These are phyloP conservation scores for Jacaranda copaia DNA, from an alignment of 257 asterid genomes.

Conservation along the genomic window DNA sequence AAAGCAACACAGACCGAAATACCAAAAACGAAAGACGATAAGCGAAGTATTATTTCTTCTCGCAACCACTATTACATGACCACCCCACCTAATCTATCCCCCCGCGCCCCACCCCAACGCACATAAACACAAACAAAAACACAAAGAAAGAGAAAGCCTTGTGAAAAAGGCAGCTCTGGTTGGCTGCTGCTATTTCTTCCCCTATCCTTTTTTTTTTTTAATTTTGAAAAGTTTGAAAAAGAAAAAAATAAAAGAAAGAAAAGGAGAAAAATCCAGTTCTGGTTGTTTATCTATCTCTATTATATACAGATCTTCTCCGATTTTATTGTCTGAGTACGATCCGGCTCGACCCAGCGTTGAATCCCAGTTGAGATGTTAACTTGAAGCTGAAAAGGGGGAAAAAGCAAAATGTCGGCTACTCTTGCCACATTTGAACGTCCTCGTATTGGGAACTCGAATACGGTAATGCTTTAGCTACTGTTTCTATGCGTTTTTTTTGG, in stretches of 20 bases:
- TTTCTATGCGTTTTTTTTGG: background rate
- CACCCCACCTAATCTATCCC: conserved; percentile 42
- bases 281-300: conserved; percentile 36
- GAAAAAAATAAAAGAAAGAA: background rate
- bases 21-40: background rate
- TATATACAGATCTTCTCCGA: conserved; percentile 43
- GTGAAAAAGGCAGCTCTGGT: conserved; percentile 40
- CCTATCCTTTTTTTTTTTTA: conserved; percentile 42
- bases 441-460: conserved; percentile 82
- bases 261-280: conserved; percentile 32
- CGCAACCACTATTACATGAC: conserved; percentile 32
- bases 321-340: conserved; percentile 41
- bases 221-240: conserved; percentile 29
- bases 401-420: conserved; percentile 75
- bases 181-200: conserved; percentile 48
- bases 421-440: conserved; percentile 88
- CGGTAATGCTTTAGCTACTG: conserved; percentile 57
- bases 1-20: conserved; percentile 36
- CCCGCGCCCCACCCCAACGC: conserved; percentile 18
- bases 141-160: conserved; percentile 25
- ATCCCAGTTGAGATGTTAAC: conserved; percentile 46
- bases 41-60: conserved; percentile 7
- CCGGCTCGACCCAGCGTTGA: conserved; percentile 44
- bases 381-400: conserved; percentile 34
- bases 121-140: conserved; percentile 36